Percentiles rank a stretch among this genome's conserved stretches.
These are phyloP conservation scores for Mycena belliarum DNA, from an alignment of 768 basidiomycete species.

Conservation along the genomic window DNA sequence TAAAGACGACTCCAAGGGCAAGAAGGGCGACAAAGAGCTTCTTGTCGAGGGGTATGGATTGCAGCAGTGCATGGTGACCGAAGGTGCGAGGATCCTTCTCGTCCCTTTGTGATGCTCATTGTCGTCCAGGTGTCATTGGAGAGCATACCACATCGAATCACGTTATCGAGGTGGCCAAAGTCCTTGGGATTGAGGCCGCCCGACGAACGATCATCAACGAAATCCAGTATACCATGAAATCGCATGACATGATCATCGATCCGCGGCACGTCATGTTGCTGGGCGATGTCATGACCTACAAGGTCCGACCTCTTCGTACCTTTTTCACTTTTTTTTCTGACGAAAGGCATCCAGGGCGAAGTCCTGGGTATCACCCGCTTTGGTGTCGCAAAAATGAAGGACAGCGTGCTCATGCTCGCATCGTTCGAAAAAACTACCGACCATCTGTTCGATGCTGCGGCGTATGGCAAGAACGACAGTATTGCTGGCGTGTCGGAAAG, in stretches of 20 bases:
- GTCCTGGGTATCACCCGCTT: conserved; percentile 98
- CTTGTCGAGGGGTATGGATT: conserved; percentile 97
- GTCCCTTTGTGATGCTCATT: not conserved
- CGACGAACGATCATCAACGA: conserved; percentile 93
- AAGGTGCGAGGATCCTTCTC: conserved; percentile 54
- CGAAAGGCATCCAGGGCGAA: conserved; percentile 67
- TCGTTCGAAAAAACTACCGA: conserved; percentile 99
- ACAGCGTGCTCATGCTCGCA: conserved; percentile 97
- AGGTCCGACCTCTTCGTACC: conserved; percentile 48
- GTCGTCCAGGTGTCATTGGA: conserved; percentile 77
- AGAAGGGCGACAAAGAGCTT: conserved; percentile 87
- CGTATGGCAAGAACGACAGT: conserved; percentile 91
- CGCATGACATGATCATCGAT: conserved; percentile 98
- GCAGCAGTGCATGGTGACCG: conserved; percentile 95
- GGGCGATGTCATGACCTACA: conserved; percentile 98
- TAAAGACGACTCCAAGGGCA: conserved; percentile 74
- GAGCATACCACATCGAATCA: conserved; percentile 94
- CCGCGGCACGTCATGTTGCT: conserved; percentile 98
- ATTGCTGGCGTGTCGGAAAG: conserved; percentile 98
- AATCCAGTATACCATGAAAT: conserved; percentile 95
- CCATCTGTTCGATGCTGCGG: conserved; percentile 96
- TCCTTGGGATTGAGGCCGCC: conserved; percentile 98
- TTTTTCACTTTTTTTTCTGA: not conserved
- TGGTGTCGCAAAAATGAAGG: conserved; percentile 99
- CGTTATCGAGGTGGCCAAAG: conserved; percentile 92